phyloP scores from a whole-genome alignment of 352 stramenopile genomes.

The Globisporangium mamillatum region DNA sequence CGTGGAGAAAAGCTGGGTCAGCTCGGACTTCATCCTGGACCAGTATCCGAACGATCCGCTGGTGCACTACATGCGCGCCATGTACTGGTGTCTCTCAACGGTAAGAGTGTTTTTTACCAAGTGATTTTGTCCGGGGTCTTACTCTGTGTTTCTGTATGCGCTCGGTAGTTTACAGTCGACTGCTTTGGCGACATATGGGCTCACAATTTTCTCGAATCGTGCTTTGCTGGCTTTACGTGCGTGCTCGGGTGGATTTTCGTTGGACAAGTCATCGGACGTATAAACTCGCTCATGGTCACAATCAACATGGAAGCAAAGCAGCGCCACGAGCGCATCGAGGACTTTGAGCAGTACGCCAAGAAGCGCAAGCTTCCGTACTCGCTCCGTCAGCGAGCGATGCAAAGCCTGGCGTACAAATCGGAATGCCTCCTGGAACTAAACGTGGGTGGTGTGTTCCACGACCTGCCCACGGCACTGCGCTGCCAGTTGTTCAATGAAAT shows the following conservation, averaged over 20 bases:
- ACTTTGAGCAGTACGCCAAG: constrained; percentile 73
- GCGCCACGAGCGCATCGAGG: constrained; percentile 44
- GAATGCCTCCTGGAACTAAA: constrained; percentile 44
- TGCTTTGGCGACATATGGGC: constrained; percentile 74
- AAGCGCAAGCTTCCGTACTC: constrained; percentile 37
- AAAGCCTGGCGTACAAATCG: constrained; percentile 55
- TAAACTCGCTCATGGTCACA: constrained; percentile 68
- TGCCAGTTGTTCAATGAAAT: constrained; percentile 52
- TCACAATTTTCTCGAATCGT: constrained; percentile 57
- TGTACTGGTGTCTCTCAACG: constrained; percentile 76
- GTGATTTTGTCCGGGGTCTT: background rate
- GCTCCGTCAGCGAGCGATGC: constrained; percentile 43
- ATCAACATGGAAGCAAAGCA: constrained; percentile 59
- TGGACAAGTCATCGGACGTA: constrained; percentile 65
- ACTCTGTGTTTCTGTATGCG: constrained; percentile 1
- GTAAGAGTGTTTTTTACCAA: constrained; percentile 21
- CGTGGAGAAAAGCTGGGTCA: constrained; percentile 51
- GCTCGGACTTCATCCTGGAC: constrained; percentile 42
- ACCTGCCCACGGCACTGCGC: constrained; percentile 38
- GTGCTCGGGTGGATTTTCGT: constrained; percentile 77
- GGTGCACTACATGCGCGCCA: constrained; percentile 70
- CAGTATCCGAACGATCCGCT: constrained; percentile 47
- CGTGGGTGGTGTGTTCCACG: constrained; percentile 35
- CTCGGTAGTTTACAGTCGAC: constrained; percentile 62
- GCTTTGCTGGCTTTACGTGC: constrained; percentile 61